Conservation (phyloP, 225 moss, liverwort and hornwort species). For the Polytrichum commune region DNA sequence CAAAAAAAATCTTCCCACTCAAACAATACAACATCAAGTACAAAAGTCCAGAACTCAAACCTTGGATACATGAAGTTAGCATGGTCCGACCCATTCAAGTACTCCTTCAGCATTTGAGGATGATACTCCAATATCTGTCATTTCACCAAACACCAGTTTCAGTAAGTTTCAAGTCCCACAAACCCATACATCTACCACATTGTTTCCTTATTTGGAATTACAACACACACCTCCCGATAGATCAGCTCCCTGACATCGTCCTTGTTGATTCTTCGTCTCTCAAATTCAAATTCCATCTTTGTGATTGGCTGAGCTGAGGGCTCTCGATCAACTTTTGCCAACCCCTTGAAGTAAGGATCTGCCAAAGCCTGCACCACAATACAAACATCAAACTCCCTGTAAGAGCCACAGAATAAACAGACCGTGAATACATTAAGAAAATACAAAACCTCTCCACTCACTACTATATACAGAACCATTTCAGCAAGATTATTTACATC, state of each 20-base stretch:
- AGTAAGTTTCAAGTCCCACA: too few species aligned
- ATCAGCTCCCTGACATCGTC: conserved; percentile 74
- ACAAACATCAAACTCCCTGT: neutral
- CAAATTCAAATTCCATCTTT: conserved; percentile 78
- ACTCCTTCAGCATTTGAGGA: conserved; percentile 74
- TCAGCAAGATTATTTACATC: too few species aligned
- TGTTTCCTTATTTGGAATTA: neutral
- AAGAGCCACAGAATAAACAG: too few species aligned
- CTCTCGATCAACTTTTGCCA: conserved; percentile 73
- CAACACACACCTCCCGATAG: conserved; percentile 52
- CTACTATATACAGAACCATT: too few species aligned
- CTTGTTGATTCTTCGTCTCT: conserved; percentile 69
- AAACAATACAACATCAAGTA: neutral
- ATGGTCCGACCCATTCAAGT: conserved; percentile 64
- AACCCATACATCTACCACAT: neutral
- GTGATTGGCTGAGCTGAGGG: conserved; percentile 71
- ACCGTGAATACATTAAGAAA: too few species aligned
- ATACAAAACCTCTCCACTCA: neutral
- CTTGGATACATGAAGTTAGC: conserved; percentile 80
- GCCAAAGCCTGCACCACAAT: conserved; percentile 44
- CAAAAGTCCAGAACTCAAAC: conserved; percentile 9
- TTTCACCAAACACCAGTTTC: neutral
- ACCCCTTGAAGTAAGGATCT: conserved; percentile 70
- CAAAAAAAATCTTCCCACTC: too few species aligned
- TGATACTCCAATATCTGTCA: conserved; percentile 70